Conservation (phyloP, 805 yeast species). For the Kockiozyma suomiensis region DNA sequence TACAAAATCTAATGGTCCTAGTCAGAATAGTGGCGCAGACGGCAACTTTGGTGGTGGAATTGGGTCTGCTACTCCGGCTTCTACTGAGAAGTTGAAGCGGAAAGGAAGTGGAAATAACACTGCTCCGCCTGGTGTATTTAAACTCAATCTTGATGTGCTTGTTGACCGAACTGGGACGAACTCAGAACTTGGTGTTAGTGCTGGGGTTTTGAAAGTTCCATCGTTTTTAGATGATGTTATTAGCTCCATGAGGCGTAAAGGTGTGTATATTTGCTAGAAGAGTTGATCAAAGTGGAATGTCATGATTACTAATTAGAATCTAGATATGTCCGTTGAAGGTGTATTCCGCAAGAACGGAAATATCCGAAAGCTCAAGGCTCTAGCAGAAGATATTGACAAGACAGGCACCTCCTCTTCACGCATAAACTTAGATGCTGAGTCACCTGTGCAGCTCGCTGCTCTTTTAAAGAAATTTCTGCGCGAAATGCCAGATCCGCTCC, state of each 20-base stretch:
- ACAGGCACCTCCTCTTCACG: constrained; percentile 53
- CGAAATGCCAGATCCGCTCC: constrained; percentile 88
- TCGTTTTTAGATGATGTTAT: constrained; percentile 83
- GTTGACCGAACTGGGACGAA: constrained; percentile 76
- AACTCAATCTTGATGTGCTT: constrained; percentile 69
- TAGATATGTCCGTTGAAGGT: constrained; percentile 82
- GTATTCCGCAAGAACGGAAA: constrained; percentile 96
- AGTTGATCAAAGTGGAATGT: neutral
- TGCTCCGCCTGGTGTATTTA: constrained; percentile 60
- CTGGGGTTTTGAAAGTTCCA: constrained; percentile 78
- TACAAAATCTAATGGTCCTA: constrained; percentile 33
- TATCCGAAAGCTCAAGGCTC: constrained; percentile 73
- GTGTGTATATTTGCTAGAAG: constrained; percentile 57
- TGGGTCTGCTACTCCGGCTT: neutral
- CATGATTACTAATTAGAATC: neutral
- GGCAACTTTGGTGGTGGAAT: neutral
- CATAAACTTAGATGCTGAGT: constrained; percentile 51
- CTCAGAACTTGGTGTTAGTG: constrained; percentile 82
- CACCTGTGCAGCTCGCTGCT: constrained; percentile 91
- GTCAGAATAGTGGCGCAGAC: neutral
- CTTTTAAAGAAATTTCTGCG: constrained; percentile 86
- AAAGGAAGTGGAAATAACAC: constrained; percentile 10
- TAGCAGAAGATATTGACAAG: constrained; percentile 72
- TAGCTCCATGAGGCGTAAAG: constrained; percentile 81
- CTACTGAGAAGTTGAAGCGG: constrained; percentile 20